phyloP scores from a whole-genome alignment of 1,284 basidiomycete species.

The Sanghuangporus sanghuang region DNA sequence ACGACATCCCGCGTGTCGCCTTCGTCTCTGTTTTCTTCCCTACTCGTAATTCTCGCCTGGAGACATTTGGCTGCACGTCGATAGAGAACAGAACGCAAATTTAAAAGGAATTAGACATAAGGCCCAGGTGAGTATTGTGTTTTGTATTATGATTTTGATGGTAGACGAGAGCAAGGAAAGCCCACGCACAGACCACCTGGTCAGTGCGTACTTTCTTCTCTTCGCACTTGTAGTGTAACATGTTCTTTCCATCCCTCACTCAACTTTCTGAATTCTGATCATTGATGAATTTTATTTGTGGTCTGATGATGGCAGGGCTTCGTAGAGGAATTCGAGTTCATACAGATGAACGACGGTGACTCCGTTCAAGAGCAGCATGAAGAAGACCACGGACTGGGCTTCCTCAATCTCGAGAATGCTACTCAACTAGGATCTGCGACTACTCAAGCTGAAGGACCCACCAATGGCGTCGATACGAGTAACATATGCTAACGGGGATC shows the following conservation, averaged over 20 bases:
- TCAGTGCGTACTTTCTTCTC: background rate
- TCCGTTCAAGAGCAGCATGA: background rate
- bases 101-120: too few species aligned
- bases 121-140: too few species aligned
- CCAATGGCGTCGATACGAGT: background rate
- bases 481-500: slow-evolving; percentile 2
- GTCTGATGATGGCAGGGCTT: background rate
- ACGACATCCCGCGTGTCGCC: too few species aligned
- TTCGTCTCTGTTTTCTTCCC: too few species aligned
- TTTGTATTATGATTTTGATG: too few species aligned
- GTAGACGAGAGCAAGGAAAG: background rate
- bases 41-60: too few species aligned
- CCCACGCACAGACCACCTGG: slow-evolving; percentile 9
- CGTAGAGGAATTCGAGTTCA: background rate
- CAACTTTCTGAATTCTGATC: background rate
- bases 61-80: background rate
- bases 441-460: background rate
- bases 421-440: background rate
- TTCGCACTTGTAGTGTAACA: background rate
- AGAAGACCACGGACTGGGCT: background rate
- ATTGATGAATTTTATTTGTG: background rate
- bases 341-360: background rate
- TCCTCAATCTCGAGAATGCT: background rate
- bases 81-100: background rate
- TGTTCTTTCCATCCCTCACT: background rate